These are phyloP conservation scores for Alternaria solani DNA, from an alignment of 2,329 filamentous ascomycete genomes.

Conservation along the genomic window DNA sequence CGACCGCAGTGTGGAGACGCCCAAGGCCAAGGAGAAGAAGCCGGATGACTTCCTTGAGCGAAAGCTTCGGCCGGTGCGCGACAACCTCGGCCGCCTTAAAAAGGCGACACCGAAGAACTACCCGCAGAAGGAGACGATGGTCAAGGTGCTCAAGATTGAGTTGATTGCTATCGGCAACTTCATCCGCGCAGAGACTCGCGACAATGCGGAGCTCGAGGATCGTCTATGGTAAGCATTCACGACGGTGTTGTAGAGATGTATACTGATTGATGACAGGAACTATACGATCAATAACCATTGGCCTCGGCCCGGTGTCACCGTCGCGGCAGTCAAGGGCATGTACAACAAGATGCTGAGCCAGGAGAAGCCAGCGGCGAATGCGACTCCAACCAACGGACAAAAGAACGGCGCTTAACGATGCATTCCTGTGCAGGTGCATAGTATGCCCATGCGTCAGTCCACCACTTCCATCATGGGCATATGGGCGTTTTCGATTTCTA, in stretches of 20 bases:
- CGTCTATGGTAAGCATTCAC: slow-evolving; percentile 59
- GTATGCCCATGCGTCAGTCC: slow-evolving; percentile 5
- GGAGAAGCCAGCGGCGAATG: slow-evolving; percentile 38
- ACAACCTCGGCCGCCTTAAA: slow-evolving; percentile 67
- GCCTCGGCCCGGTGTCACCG: slow-evolving; percentile 44
- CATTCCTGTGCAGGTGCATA: slow-evolving; percentile 5
- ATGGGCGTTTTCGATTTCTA: slow-evolving; percentile 34
- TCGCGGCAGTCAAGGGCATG: slow-evolving; percentile 48
- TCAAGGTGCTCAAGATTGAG: slow-evolving; percentile 68
- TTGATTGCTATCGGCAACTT: slow-evolving; percentile 70
- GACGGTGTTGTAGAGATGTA: background rate
- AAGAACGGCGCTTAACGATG: slow-evolving; percentile 29
- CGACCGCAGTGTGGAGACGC: slow-evolving; percentile 44
- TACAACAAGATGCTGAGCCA: slow-evolving; percentile 48
- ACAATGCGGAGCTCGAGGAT: slow-evolving; percentile 57
- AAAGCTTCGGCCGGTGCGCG: slow-evolving; percentile 66
- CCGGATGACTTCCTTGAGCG: slow-evolving; percentile 60
- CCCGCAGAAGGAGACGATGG: slow-evolving; percentile 68
- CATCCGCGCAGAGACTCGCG: slow-evolving; percentile 59
- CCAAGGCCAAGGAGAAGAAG: slow-evolving; percentile 41
- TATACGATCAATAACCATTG: slow-evolving; percentile 50
- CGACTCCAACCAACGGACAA: slow-evolving; percentile 36
- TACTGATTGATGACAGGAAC: slow-evolving; percentile 43
- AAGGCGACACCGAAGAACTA: slow-evolving; percentile 69
- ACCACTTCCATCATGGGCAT: slow-evolving; percentile 21